phyloP scores from a whole-genome alignment of 2,329 filamentous ascomycete genomes.

The Fusarium sp. region DNA sequence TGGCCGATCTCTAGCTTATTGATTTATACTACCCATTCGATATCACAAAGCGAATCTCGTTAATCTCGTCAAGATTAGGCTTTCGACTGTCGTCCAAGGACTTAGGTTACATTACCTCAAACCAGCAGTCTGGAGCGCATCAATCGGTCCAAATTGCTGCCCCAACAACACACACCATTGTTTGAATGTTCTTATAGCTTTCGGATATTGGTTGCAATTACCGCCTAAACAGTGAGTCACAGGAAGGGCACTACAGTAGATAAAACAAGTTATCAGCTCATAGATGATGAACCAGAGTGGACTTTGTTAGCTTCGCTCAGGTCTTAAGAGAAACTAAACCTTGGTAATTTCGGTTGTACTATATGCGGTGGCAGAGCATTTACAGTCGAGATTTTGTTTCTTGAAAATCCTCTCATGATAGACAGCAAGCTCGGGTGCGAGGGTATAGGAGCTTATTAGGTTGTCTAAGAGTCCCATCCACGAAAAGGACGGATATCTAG shows the following conservation, averaged over 20 bases:
- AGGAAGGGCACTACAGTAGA: neutral
- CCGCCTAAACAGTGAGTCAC: neutral
- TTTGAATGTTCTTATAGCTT: neutral
- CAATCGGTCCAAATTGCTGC: neutral
- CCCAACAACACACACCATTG: neutral
- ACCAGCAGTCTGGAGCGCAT: neutral
- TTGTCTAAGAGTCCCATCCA: neutral
- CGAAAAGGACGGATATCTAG: neutral
- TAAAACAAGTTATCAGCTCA: neutral
- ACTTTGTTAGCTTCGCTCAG: neutral
- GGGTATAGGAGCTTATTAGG: neutral
- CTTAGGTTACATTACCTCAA: neutral
- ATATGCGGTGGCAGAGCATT: neutral
- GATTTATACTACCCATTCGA: conserved; percentile 33
- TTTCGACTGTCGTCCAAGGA: neutral
- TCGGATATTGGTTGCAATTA: neutral
- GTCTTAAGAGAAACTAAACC: neutral
- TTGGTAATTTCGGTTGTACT: neutral
- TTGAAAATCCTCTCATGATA: neutral
- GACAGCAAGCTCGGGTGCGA: neutral
- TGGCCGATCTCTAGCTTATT: conserved; percentile 30
- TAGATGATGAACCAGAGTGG: neutral
- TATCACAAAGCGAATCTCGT: conserved; percentile 3
- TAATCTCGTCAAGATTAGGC: conserved; percentile 12
- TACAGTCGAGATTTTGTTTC: neutral